Base-by-base conservation (phyloP, 2,329 filamentous ascomycete genomes). In the Talaromyces sp. region DNA sequence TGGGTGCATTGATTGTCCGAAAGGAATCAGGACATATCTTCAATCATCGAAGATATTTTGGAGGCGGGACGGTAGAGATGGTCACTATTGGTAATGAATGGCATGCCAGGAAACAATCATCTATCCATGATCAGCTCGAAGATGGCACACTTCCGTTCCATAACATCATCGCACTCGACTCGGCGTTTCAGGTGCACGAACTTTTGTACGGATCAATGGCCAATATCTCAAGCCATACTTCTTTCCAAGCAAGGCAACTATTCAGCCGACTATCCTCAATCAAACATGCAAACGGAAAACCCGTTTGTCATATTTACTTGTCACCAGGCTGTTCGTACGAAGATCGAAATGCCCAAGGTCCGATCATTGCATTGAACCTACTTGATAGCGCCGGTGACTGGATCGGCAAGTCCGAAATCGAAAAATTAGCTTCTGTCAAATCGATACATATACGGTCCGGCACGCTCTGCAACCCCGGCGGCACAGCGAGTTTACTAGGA, bases 131-230 rank as follows among this genome's bases (percentile, higher is more conserved):
- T 60, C 83, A 84, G 36, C 78, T 97, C 2, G 93, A 99, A 71
- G 93, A 99, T 70, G 94, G 93, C 1, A 97, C 93, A 0, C 72
- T 97, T 3, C 91, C 93, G 0, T 87, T 97, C 56, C 94, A 97
- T 71, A 96, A 77, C 69, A 97, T 99, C 63, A 79, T 96, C 57
- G 93, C 92, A 1, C 77, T 96, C 7, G 87, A 88, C 63, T 78
- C 83, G 13, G 93, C 92, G 0, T 79, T 97, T 63, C 77, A 84
- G 25, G 79, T 85, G 0, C 90, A 97, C 66, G 63, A 74, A 48
- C 78, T 79, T 19, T 74, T 97, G 0, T 97, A 89, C 67, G 84
- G 84, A 2, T 84, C 84, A 0, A 89, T 96, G 81, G 73, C 78
- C 1, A 77, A 78, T 25, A 79, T 97, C 28, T 85, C 88, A 6